Base-by-base conservation (phyloP, 352 stramenopile species). In the Pythium myriotylum region DNA sequence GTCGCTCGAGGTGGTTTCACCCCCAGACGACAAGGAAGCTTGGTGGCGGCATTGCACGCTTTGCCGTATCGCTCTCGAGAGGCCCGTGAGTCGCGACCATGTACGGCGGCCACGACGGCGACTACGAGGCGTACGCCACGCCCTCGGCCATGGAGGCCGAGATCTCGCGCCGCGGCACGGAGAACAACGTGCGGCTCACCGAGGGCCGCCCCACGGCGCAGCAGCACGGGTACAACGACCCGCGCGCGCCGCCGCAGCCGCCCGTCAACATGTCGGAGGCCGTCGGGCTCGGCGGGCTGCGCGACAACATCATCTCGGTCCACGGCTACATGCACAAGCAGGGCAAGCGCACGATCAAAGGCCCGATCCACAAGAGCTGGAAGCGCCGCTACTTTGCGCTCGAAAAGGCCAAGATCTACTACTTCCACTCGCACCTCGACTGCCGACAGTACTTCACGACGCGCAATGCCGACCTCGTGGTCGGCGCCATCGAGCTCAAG, bases 261-360 rank as follows among this genome's bases (percentile, higher is more conserved):
- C 78, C 81, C 0, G 77, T 90, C 58, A 88, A 89, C 69, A 73
- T 93, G 68, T 89, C 81, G 46, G 80, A 89, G 59, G 79, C 78
- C 50, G 78, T 88, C 16, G 83, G 75, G 9, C 37, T 83, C 40
- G 57, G 62, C 19, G 48, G 39, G 16, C 61, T 72, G 39, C 73
- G 88, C 62, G 79, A 81, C 74, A 94, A 94, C 71, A 87, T 95
- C 70, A 95, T 95, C 59, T 90, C 84, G 39, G 84, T 95, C 45
- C 86, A 95, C 64, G 86, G 86, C 51, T 95, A 93, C 75, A 79
- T 95, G 79, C 84, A 95, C 86, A 95, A 95, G 70, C 86, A 95
- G 62, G 86, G 84, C 62, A 95, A 93, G 73, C 86, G 86, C 46
- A 68, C 81, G 3, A 89, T 95, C 65, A 95, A 93, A 71, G 86